Evolutionary conservation across 352 stramenopile genomes (phyloP).

Genomic region (Phytophthora podocarpi): DNA sequence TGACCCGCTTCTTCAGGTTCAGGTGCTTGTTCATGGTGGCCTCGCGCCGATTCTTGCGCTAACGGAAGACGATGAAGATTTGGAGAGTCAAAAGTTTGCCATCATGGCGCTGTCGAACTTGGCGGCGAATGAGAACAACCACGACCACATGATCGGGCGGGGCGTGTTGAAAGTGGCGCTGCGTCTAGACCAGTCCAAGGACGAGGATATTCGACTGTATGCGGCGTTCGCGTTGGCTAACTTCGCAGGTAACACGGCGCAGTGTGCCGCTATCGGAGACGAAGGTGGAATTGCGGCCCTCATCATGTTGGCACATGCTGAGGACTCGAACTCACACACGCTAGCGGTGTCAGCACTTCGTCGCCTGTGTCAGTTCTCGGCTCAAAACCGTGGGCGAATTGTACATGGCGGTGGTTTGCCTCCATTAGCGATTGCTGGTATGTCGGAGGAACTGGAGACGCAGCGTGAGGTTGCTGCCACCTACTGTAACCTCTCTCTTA

Average conservation of each 20-base stretch:
- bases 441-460: constrained; percentile 93
- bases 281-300: constrained; percentile 91
- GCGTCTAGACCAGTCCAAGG: constrained; percentile 63
- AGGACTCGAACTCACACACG: constrained; percentile 91
- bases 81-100: constrained; percentile 90
- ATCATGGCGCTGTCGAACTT: constrained; percentile 96
- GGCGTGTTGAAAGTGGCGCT: constrained; percentile 87
- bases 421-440: constrained; percentile 83
- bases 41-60: constrained; percentile 88
- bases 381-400: constrained; percentile 89
- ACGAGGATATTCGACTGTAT: constrained; percentile 90
- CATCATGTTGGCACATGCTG: constrained; percentile 87
- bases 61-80: constrained; percentile 58
- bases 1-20: constrained; percentile 88
- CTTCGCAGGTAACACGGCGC: constrained; percentile 88
- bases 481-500: constrained; percentile 94
- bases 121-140: constrained; percentile 94
- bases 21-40: constrained; percentile 94
- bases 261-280: constrained; percentile 89
- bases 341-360: constrained; percentile 93
- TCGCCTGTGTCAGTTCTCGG: constrained; percentile 90
- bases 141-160: constrained; percentile 90
- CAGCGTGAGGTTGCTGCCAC: constrained; percentile 94
- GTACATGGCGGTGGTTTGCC: constrained; percentile 86
- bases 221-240: constrained; percentile 94